A percentile compares a stretch with the other conserved stretches of the same genome.
These are phyloP conservation scores for Saccharomyces uvarum DNA, from an alignment of 1,139 yeast species.

Conservation along the genomic window DNA sequence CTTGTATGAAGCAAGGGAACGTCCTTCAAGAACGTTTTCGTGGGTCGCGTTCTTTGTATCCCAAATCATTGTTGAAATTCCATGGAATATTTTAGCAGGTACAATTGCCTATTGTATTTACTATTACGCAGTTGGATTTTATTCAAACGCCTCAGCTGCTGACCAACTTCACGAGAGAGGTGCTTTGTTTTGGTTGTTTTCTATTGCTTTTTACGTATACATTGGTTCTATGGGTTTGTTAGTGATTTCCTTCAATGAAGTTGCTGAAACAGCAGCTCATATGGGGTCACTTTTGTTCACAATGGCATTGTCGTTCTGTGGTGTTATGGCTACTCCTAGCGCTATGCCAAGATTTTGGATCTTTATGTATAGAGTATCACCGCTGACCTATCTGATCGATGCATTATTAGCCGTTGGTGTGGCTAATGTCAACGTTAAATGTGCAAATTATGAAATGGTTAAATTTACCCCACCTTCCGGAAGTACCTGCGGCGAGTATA, in stretches of 20 bases:
- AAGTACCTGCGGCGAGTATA: constrained; percentile 47
- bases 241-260: constrained; percentile 44
- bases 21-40: constrained; percentile 61
- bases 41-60: constrained; percentile 54
- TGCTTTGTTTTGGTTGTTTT: constrained; percentile 56
- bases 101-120: constrained; percentile 63
- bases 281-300: constrained; percentile 56
- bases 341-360: constrained; percentile 55
- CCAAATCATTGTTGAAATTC: constrained; percentile 65
- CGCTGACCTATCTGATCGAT: constrained; percentile 52
- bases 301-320: constrained; percentile 68
- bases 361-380: constrained; percentile 57
- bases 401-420: constrained; percentile 47
- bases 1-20: constrained; percentile 82
- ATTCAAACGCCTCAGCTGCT: constrained; percentile 49
- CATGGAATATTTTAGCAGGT: constrained; percentile 63
- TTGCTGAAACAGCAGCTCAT: constrained; percentile 72
- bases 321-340: constrained; percentile 63
- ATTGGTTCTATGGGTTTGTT: constrained; percentile 59
- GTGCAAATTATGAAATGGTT: constrained; percentile 43
- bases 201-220: constrained; percentile 51
- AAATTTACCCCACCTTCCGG: constrained; percentile 42
- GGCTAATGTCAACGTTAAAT: constrained; percentile 43
- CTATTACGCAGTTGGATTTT: constrained; percentile 77
- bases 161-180: constrained; percentile 52